A percentile compares a stretch with the other conserved stretches of the same genome.
phyloP scores from a whole-genome alignment of 202 grass and related monocot species.

The Setaria italica region DNA sequence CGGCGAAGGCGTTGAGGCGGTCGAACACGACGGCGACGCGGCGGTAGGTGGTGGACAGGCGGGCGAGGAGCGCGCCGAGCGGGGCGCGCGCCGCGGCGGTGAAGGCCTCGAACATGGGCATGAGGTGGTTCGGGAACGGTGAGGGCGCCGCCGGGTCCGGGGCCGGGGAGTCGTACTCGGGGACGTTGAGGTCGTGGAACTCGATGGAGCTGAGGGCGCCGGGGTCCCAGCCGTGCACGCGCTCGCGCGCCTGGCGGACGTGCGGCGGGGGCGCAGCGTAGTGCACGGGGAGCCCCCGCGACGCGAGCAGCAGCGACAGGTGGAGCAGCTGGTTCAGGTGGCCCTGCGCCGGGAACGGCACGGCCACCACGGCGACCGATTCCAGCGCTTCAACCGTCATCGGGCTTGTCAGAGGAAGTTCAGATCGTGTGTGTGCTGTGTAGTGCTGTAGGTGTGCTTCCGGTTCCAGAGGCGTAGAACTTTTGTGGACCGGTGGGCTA shows the following conservation, averaged over 20 bases:
- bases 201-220: not conserved
- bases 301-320: constrained; percentile 61
- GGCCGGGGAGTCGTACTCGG: constrained; percentile 37
- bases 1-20: constrained; percentile 51
- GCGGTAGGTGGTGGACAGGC: constrained; percentile 42
- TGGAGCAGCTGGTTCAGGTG: constrained; percentile 92
- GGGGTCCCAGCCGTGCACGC: constrained; percentile 64
- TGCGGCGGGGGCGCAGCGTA: constrained; percentile 65
- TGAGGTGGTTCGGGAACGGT: constrained; percentile 56
- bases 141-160: constrained; percentile 33
- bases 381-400: constrained; percentile 21
- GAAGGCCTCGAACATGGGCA: constrained; percentile 49
- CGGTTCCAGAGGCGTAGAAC: not conserved
- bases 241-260: constrained; percentile 54
- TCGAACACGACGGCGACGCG: constrained; percentile 60
- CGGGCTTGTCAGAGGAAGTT: not conserved
- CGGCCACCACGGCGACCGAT: constrained; percentile 60
- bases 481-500: not conserved
- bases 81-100: constrained; percentile 20
- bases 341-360: constrained; percentile 81
- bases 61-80: constrained; percentile 27
- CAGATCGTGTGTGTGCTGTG: not conserved
- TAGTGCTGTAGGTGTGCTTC: not conserved
- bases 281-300: constrained; percentile 59
- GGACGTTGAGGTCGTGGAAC: constrained; percentile 47